Evolutionary conservation across 2,329 filamentous ascomycete species (phyloP).

Genomic region (Cordyceps javanica): DNA sequence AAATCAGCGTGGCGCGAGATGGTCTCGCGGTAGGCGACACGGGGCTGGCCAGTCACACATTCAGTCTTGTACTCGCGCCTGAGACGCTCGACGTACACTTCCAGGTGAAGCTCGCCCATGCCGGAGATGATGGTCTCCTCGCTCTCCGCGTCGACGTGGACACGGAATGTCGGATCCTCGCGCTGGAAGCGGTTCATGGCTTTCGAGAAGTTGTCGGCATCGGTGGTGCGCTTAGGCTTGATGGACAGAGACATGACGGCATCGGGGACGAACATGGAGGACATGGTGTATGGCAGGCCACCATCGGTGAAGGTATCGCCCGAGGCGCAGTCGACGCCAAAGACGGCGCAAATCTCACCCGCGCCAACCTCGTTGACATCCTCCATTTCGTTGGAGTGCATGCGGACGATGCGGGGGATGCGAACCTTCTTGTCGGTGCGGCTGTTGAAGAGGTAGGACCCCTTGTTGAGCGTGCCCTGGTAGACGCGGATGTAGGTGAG

Average conservation of each 20-base stretch:
- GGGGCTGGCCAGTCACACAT: slow-evolving; percentile 90
- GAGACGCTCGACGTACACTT: slow-evolving; percentile 97
- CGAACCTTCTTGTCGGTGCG: slow-evolving; percentile 93
- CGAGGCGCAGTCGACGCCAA: slow-evolving; percentile 94
- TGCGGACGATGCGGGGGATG: slow-evolving; percentile 93
- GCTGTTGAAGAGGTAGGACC: slow-evolving; percentile 86
- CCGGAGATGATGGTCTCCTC: slow-evolving; percentile 97
- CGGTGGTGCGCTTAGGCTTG: slow-evolving; percentile 88
- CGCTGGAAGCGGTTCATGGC: slow-evolving; percentile 98
- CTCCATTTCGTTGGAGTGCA: slow-evolving; percentile 99
- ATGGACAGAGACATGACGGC: slow-evolving; percentile 98
- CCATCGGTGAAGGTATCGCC: slow-evolving; percentile 98
- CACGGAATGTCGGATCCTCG: slow-evolving; percentile 95
- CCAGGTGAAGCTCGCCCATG: slow-evolving; percentile 95
- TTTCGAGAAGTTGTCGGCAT: slow-evolving; percentile 92
- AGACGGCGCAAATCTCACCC: slow-evolving; percentile 97
- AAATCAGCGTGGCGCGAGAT: slow-evolving; percentile 75
- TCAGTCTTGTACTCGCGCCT: slow-evolving; percentile 95
- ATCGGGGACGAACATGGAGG: slow-evolving; percentile 96
- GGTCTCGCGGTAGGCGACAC: slow-evolving; percentile 95
- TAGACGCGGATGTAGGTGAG: slow-evolving; percentile 98
- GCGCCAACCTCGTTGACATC: slow-evolving; percentile 88
- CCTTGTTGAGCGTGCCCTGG: slow-evolving; percentile 85
- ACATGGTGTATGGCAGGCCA: slow-evolving; percentile 87
- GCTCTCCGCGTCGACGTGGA: slow-evolving; percentile 85